A percentile compares a stretch with the other conserved stretches of the same genome.
Conservation (phyloP, 2,329 filamentous ascomycete species). For the Furcasterigmium furcatum region DNA sequence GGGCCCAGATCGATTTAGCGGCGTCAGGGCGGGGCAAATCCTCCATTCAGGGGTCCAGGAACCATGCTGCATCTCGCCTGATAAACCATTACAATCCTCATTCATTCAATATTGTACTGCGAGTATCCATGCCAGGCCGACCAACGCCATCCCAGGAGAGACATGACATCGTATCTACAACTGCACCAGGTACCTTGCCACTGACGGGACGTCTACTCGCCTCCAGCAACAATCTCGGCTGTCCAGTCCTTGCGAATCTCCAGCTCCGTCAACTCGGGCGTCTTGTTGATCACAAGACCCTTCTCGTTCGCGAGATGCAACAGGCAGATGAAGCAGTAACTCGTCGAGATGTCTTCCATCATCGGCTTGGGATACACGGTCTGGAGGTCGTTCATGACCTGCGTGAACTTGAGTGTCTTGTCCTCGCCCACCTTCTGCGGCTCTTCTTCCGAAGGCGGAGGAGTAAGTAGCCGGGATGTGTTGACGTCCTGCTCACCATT, state of each 20-base stretch:
- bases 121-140: no score
- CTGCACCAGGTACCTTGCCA: no score
- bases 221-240: constrained; percentile 50
- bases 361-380: constrained; percentile 79
- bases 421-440: constrained; percentile 34
- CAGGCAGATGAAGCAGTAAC: constrained; percentile 87
- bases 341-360: constrained; percentile 94
- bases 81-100: no score
- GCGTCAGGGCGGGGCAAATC: no score
- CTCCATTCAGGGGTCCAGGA: no score
- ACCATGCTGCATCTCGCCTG: no score
- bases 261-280: constrained; percentile 54
- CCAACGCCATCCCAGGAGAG: no score
- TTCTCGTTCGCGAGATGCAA: constrained; percentile 92
- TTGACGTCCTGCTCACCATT: constrained; percentile 7
- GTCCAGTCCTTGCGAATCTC: constrained; percentile 61
- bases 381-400: constrained; percentile 87
- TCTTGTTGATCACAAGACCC: constrained; percentile 72
- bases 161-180: no score
- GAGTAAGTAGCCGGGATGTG: constrained; percentile 14
- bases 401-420: constrained; percentile 74
- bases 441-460: constrained; percentile 29
- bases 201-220: constrained; percentile 16
- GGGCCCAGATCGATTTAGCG: no score
- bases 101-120: no score